These are phyloP conservation scores for Xylariaceae sp. DNA, from an alignment of 2,329 filamentous ascomycete species.

Conservation along the genomic window DNA sequence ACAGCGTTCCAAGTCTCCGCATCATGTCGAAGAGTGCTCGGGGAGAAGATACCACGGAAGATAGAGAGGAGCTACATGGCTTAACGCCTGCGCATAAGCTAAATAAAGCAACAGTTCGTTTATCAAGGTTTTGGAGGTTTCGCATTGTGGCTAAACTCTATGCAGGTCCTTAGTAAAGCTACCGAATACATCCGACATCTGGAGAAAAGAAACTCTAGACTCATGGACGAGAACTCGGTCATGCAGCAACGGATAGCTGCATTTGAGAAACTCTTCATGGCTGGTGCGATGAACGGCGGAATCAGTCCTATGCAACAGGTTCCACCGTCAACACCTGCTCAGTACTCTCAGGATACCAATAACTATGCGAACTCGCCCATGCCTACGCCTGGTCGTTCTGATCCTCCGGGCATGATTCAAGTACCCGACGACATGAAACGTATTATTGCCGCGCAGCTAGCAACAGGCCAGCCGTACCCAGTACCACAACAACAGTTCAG, in stretches of 20 bases:
- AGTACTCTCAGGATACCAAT: slow-evolving; percentile 49
- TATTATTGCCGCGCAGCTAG: slow-evolving; percentile 60
- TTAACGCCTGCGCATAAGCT: slow-evolving; percentile 88
- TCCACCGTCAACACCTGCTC: slow-evolving; percentile 56
- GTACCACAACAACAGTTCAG: slow-evolving; percentile 45
- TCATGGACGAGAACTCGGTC: slow-evolving; percentile 78
- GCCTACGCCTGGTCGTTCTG: slow-evolving; percentile 43
- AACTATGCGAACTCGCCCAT: slow-evolving; percentile 51
- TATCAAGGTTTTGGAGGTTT: not conserved
- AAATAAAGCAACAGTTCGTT: slow-evolving; percentile 85
- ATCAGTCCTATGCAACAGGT: slow-evolving; percentile 54
- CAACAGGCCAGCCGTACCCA: slow-evolving; percentile 55
- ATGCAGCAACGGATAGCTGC: slow-evolving; percentile 78
- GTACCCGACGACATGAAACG: slow-evolving; percentile 69
- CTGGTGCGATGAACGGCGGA: slow-evolving; percentile 68
- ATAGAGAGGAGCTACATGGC: slow-evolving; percentile 80
- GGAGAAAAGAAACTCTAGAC: slow-evolving; percentile 83
- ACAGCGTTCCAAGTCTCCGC: slow-evolving; percentile 88
- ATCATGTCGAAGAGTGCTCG: slow-evolving; percentile 75
- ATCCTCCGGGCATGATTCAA: slow-evolving; percentile 62
- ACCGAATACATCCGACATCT: slow-evolving; percentile 95
- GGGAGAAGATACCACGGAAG: slow-evolving; percentile 70
- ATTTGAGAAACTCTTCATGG: slow-evolving; percentile 78
- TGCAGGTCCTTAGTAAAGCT: slow-evolving; percentile 80
- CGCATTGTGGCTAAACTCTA: slow-evolving; percentile 23